Base-by-base conservation (phyloP, 2,329 filamentous ascomycete genomes). In the Fusarium sp. region DNA sequence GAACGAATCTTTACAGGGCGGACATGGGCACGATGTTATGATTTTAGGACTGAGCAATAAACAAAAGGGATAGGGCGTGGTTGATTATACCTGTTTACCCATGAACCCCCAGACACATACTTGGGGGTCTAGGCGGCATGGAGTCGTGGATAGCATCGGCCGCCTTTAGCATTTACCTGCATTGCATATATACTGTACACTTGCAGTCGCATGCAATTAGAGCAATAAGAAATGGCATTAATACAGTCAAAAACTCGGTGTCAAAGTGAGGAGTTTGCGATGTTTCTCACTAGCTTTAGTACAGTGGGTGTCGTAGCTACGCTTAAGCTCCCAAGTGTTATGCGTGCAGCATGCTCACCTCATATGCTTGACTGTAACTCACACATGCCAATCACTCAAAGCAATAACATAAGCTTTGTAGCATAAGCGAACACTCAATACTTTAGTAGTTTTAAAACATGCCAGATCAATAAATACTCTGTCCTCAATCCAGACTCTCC, bases 11-110 rank as follows among this genome's bases (percentile, higher is more conserved):
- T 51, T 53, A 41, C 16, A 48, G 41, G 49, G 62, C 44, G 40
- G 58, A 47, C 11, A 52, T 41, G 48, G 40, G 61, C 55, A 75
- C 65, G 69, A 67, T 70, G 47, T 72, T 65, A 74, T 72, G 72
- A 73, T 62, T 57, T 65, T 56, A 60, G 68, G 60, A 71, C 65
- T 40, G 54, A 58, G 58, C 63, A 72, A 60, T 58, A 66, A 62
- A 51, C 57, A 65, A 72, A 69, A 45, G 20, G 66, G 58, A 62
- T 58, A 44, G 61, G 59, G 67, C 55, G 58, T 48, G 66, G 59
- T 70, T 68, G 70, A 49, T 63, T 64, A 70, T 62, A 58, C 51
- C 58, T 62, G 55, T 65, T 67, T 69, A 69, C 69, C 65, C 18
- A 52, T 18, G 52, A 49, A 49, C 51, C 53, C 44, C 41, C 44